These are phyloP conservation scores for Codiaeum variegatum DNA, from an alignment of 441 rosid genomes.

Conservation along the genomic window DNA sequence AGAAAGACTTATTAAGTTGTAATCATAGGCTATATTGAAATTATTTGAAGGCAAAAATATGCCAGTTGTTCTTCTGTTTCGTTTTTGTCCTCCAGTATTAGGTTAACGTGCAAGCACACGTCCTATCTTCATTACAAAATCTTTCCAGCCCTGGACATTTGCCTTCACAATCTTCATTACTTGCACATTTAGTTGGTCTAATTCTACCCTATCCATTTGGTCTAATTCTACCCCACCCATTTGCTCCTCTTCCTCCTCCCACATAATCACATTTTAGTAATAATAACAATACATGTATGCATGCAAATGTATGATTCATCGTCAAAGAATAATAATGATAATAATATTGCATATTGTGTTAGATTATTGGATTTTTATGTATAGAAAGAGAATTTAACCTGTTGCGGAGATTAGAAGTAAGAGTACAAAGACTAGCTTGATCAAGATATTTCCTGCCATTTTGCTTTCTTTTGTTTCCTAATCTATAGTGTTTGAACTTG, in stretches of 20 bases:
- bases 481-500: background rate
- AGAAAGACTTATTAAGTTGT: too few relatives aligned
- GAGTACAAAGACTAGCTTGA: background rate
- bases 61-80: too few relatives aligned
- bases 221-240: too few relatives aligned
- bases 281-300: too few relatives aligned
- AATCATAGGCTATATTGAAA: background rate
- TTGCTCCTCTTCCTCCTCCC: too few relatives aligned
- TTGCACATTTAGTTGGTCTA: background rate
- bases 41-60: background rate
- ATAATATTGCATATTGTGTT: too few relatives aligned
- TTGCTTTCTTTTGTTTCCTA: too few relatives aligned
- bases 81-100: too few relatives aligned
- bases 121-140: background rate
- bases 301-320: too few relatives aligned
- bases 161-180: background rate
- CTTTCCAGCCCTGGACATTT: background rate
- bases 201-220: too few relatives aligned
- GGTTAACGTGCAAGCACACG: slow-evolving; percentile 5
- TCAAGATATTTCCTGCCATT: background rate
- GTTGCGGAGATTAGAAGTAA: background rate
- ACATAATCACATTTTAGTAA: background rate
- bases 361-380: too few relatives aligned
- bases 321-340: too few relatives aligned
- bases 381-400: background rate